These are phyloP conservation scores for Ceratocystis eucalypticola DNA, from an alignment of 2,329 filamentous ascomycete species.

Conservation along the genomic window DNA sequence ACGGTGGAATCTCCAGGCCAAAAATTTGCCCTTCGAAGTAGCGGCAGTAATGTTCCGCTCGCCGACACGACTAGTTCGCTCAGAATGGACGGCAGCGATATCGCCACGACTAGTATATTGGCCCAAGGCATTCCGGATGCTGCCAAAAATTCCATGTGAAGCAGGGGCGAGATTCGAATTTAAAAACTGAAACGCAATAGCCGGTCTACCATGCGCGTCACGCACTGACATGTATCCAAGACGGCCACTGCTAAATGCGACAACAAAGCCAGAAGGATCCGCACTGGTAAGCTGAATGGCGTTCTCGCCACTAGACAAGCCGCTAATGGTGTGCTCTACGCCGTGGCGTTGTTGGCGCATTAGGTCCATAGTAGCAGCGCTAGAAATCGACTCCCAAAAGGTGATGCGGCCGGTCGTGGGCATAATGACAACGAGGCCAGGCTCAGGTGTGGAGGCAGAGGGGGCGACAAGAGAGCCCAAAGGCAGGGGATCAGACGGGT, in stretches of 20 bases:
- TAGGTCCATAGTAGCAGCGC: constrained; percentile 68
- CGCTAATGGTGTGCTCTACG: constrained; percentile 59
- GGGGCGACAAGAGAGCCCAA: constrained; percentile 72
- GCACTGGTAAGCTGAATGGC: constrained; percentile 67
- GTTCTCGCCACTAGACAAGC: constrained; percentile 65
- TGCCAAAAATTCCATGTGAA: constrained; percentile 61
- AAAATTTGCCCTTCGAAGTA: constrained; percentile 62
- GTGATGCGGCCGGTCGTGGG: constrained; percentile 72
- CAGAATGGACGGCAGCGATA: constrained; percentile 66
- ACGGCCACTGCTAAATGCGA: constrained; percentile 73
- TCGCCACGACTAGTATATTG: constrained; percentile 59
- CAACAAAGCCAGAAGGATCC: constrained; percentile 72
- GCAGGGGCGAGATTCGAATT: constrained; percentile 44
- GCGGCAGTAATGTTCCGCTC: constrained; percentile 74
- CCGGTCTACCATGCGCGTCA: constrained; percentile 74
- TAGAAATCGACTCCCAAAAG: constrained; percentile 93
- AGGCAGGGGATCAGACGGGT: constrained; percentile 57
- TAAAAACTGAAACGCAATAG: constrained; percentile 65
- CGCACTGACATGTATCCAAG: constrained; percentile 75
- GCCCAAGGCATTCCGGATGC: constrained; percentile 62
- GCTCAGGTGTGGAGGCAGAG: constrained; percentile 62
- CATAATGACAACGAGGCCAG: constrained; percentile 76
- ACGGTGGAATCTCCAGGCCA: constrained; percentile 80
- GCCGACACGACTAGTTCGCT: constrained; percentile 56
- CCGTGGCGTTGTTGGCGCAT: constrained; percentile 71